These are phyloP conservation scores for Saturnispora gosingensis DNA, from an alignment of 805 yeast genomes.

Conservation along the genomic window DNA sequence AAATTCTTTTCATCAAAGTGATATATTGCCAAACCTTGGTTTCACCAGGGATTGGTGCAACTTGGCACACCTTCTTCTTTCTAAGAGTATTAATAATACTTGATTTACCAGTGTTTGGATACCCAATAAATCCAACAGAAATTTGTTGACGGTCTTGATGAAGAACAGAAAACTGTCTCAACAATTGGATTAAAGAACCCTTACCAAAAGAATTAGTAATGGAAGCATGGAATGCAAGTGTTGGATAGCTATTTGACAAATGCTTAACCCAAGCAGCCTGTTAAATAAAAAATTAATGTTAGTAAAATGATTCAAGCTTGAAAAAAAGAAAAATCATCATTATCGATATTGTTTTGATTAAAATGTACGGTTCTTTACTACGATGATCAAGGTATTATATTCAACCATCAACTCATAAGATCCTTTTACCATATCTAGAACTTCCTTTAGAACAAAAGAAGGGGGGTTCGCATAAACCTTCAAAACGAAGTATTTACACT, in stretches of 20 bases:
- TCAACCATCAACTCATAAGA: constrained; percentile 70
- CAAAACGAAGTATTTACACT: constrained; percentile 37
- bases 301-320: constrained; percentile 19
- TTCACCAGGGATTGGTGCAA: constrained; percentile 98
- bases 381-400: constrained; percentile 35
- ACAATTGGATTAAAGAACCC: constrained; percentile 86
- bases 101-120: constrained; percentile 97
- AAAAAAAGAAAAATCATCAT: not conserved
- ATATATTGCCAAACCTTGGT: constrained; percentile 99
- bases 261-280: constrained; percentile 99
- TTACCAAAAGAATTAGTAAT: constrained; percentile 96
- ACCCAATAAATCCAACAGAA: constrained; percentile 95
- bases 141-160: constrained; percentile 93
- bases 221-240: constrained; percentile 96
- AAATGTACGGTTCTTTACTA: constrained; percentile 83
- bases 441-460: constrained; percentile 29
- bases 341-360: too few species aligned
- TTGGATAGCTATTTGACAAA: constrained; percentile 83
- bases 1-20: constrained; percentile 91
- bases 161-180: constrained; percentile 85
- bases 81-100: constrained; percentile 90
- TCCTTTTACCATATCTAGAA: constrained; percentile 34
- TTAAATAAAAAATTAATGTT: constrained; percentile 18
- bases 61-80: constrained; percentile 90
- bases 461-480: constrained; percentile 29